A percentile compares a stretch with the other conserved stretches of the same genome.
Evolutionary conservation across 2,329 filamentous ascomycete species (phyloP).

Genomic region (Colletotrichum eleusines): DNA sequence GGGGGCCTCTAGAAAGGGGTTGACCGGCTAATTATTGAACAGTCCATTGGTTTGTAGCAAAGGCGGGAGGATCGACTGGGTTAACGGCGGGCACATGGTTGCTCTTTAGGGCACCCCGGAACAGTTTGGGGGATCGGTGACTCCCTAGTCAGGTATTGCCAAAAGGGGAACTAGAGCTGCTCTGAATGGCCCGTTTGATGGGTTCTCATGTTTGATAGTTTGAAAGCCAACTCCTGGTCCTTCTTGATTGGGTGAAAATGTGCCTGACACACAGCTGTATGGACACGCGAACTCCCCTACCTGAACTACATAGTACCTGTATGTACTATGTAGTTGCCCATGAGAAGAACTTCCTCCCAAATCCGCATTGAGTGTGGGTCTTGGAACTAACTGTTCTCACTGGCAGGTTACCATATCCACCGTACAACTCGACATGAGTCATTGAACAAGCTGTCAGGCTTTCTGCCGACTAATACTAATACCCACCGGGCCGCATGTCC

Average conservation of each 20-base stretch:
- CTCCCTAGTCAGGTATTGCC: not conserved
- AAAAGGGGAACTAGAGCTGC: not conserved
- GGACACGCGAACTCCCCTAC: too few species aligned
- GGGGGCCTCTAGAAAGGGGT: not conserved
- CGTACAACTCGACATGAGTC: not conserved
- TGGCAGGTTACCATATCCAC: not conserved
- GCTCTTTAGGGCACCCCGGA: too few species aligned
- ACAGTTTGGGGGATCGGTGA: too few species aligned
- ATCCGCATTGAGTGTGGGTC: not conserved
- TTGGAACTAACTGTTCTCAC: not conserved
- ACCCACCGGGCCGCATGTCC: not conserved
- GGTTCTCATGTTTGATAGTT: too few species aligned
- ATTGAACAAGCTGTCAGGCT: not conserved
- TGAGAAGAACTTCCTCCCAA: not conserved
- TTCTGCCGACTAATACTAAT: not conserved
- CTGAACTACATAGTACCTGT: too few species aligned
- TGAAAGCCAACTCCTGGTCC: too few species aligned
- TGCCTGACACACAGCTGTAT: too few species aligned
- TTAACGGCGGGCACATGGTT: not conserved
- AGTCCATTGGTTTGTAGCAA: not conserved
- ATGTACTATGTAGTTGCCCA: not conserved
- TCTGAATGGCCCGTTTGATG: not conserved
- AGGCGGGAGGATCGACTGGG: not conserved
- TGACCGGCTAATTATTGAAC: too few species aligned
- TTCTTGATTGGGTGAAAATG: not conserved